Percentiles rank a stretch among this genome's conserved stretches.
Conservation (phyloP, 331 rosid genomes). For the Acacia pycnantha region DNA sequence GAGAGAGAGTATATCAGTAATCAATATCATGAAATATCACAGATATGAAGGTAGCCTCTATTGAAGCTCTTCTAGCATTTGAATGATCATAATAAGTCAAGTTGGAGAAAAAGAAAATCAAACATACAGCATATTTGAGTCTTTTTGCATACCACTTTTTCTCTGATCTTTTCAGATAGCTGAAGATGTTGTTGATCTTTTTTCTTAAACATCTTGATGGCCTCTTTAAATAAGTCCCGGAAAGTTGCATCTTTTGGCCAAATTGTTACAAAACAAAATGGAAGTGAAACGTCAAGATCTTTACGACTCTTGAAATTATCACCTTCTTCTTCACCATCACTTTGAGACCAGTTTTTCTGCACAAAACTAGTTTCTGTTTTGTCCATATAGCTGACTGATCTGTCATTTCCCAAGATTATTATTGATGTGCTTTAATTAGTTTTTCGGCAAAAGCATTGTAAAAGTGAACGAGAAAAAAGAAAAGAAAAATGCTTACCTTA, state of each 20-base stretch:
- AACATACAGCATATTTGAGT: background rate
- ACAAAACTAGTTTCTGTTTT: background rate
- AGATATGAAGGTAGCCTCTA: background rate
- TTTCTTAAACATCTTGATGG: background rate
- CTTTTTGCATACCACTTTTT: background rate
- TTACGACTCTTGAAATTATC: background rate
- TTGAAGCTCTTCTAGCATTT: background rate
- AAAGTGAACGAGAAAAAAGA: background rate
- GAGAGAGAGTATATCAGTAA: too few relatives aligned
- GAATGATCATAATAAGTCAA: background rate
- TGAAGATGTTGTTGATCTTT: background rate
- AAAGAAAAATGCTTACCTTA: background rate
- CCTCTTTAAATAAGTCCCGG: background rate
- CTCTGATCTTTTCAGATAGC: background rate
- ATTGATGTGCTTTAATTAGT: background rate
- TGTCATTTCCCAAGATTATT: background rate
- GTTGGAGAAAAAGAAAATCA: background rate
- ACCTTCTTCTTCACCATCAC: background rate
- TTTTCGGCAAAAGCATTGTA: background rate
- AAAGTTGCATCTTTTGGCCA: background rate
- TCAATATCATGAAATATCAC: background rate
- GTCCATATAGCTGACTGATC: background rate
- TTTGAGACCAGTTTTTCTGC: background rate
- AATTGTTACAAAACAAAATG: background rate
- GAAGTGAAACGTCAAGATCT: background rate